These are phyloP conservation scores for Claviceps fusiformis DNA, from an alignment of 2,329 filamentous ascomycete species.

Conservation along the genomic window DNA sequence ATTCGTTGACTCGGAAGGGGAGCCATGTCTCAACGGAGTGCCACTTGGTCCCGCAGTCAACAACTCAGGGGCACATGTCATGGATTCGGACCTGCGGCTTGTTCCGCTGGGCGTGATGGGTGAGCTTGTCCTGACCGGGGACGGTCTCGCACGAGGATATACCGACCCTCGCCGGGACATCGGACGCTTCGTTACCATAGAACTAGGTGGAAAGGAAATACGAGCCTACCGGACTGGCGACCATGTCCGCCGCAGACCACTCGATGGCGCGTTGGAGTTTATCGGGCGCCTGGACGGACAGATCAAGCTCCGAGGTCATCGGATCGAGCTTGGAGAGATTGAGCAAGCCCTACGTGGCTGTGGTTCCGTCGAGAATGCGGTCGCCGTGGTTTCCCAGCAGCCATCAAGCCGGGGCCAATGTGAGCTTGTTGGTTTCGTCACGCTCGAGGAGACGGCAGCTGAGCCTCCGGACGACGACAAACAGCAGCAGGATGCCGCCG, in stretches of 20 bases:
- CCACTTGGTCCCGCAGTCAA: neutral
- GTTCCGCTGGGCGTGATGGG: slow-evolving; percentile 15
- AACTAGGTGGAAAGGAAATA: slow-evolving; percentile 1
- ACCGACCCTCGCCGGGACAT: slow-evolving; percentile 5
- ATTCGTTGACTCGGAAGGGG: neutral
- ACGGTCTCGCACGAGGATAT: slow-evolving; percentile 13
- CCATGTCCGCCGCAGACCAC: slow-evolving; percentile 10
- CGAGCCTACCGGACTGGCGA: slow-evolving; percentile 17
- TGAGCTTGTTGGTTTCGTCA: neutral
- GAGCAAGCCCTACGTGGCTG: slow-evolving; percentile 11
- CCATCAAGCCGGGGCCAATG: neutral
- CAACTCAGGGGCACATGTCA: slow-evolving; percentile 9
- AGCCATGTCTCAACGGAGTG: neutral
- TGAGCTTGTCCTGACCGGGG: slow-evolving; percentile 16
- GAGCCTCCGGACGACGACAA: neutral
- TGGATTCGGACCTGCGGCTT: slow-evolving; percentile 12
- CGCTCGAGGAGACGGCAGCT: neutral
- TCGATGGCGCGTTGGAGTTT: slow-evolving; percentile 15
- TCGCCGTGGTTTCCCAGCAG: slow-evolving; percentile 3
- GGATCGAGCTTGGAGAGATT: slow-evolving; percentile 17
- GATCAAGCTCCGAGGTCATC: slow-evolving; percentile 18
- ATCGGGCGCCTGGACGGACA: slow-evolving; percentile 16
- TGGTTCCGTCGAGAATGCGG: slow-evolving; percentile 9
- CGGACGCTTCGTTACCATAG: slow-evolving; percentile 9
- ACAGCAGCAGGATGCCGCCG: neutral